phyloP scores from a whole-genome alignment of 2,329 filamentous ascomycete species.

The Alternaria alternata region DNA sequence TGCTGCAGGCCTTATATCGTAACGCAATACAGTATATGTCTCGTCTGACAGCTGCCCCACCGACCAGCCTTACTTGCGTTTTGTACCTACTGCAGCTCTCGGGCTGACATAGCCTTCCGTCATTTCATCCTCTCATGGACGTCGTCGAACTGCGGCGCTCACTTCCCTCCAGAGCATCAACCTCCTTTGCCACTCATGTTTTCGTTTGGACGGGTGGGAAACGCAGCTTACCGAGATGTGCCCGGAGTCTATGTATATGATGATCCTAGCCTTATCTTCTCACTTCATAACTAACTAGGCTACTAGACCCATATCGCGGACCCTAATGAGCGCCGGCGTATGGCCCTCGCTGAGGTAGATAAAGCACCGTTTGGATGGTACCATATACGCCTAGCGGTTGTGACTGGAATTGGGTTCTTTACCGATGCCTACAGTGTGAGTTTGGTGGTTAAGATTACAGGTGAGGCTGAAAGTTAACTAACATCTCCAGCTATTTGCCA shows the following conservation, averaged over 20 bases:
- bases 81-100: constrained; percentile 4
- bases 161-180: constrained; percentile 7
- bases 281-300: constrained; percentile 17
- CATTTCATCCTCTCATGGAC: constrained; percentile 8
- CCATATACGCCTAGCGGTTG: constrained; percentile 77
- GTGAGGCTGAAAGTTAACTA: constrained; percentile 4
- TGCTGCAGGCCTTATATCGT: constrained; percentile 16
- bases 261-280: background rate
- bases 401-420: constrained; percentile 88
- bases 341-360: constrained; percentile 49
- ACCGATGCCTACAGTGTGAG: constrained; percentile 73
- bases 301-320: constrained; percentile 42
- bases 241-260: constrained; percentile 35
- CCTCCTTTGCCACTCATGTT: constrained; percentile 27
- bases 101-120: constrained; percentile 14
- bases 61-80: constrained; percentile 11
- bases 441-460: background rate
- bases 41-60: constrained; percentile 10
- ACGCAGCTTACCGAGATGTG: constrained; percentile 44
- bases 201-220: constrained; percentile 39
- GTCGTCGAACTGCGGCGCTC: background rate
- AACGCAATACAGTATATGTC: constrained; percentile 2
- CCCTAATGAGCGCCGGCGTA: constrained; percentile 47
- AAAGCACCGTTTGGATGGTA: constrained; percentile 62
- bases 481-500: constrained; percentile 62